phyloP scores from a whole-genome alignment of 1,284 basidiomycete genomes.

The Inonotus obliquus region DNA sequence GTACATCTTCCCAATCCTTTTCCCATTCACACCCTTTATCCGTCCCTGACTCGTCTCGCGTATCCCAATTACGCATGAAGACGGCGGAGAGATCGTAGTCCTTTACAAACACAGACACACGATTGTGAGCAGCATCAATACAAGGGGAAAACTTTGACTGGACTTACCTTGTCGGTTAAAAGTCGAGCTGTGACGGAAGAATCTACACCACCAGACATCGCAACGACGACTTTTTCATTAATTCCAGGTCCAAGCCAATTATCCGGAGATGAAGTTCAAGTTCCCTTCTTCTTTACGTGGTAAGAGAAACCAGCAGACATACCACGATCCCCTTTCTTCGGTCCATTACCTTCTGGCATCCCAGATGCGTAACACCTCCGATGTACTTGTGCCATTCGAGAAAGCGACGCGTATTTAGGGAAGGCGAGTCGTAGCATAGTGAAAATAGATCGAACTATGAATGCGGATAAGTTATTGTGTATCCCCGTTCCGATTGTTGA shows the following conservation, averaged over 20 bases:
- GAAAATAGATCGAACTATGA: no score
- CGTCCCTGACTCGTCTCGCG: constrained; percentile 62
- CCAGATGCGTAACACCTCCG: not conserved
- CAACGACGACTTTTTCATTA: constrained; percentile 65
- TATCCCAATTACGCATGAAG: constrained; percentile 97
- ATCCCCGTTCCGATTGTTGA: no score
- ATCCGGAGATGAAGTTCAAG: no score
- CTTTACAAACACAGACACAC: constrained; percentile 29
- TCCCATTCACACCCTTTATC: constrained; percentile 92
- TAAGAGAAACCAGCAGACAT: constrained; percentile 1
- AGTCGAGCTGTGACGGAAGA: constrained; percentile 81
- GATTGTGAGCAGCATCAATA: not conserved
- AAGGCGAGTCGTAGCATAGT: not conserved
- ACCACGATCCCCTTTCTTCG: constrained; percentile 54
- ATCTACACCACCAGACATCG: constrained; percentile 96
- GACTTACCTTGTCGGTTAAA: constrained; percentile 52
- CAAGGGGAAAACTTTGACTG: not conserved
- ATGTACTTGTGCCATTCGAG: not conserved
- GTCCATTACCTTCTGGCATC: constrained; percentile 18
- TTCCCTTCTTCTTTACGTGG: not conserved
- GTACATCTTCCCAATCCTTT: constrained; percentile 90
- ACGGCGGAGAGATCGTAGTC: constrained; percentile 82
- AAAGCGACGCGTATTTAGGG: not conserved
- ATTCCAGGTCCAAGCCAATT: not conserved
- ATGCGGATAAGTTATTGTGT: no score